Base-by-base conservation (phyloP, 1,139 yeast genomes). In the Debaryomycetaceae sp. region DNA sequence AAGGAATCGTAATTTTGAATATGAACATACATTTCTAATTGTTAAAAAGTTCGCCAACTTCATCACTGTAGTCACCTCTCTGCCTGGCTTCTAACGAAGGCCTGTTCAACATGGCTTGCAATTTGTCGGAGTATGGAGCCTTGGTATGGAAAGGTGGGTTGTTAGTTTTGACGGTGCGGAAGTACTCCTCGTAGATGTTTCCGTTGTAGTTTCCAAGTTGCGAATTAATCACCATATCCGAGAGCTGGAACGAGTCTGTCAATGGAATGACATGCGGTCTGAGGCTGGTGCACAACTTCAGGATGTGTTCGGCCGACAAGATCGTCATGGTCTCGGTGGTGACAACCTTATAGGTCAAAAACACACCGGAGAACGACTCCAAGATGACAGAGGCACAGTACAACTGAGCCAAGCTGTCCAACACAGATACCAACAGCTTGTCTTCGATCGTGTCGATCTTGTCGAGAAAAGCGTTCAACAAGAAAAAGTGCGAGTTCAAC, bases 361-460 rank as follows among this genome's bases (percentile, higher is more conserved):
- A 90, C 44, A 81, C 76, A 48, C 93, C 87, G 35, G 90, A 77
- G 65, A 83, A 88, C 51, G 79, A 80, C 60, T 89, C 95, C 58
- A 72, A 66, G 52, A 89, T 78, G 51, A 86, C 78, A 58, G 86
- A 75, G 42, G 88, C 70, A 2, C 90, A 85, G 63, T 84, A 87
- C 50, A 87, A 66, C 55, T 57, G 60, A 40, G 66, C 70, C 58
- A 67, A 57, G 42, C 60, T 54, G 40, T 54, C 56, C 59, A 70
- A 64, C 50, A 59, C 61, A 42, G 69, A 66, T 33, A 54, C 56
- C 40, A 59, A 45, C 13, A 56, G 50, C 44, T 49, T 45, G 38
- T 57, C 55, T 42, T 61, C 60, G 45, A 57, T 52, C 13, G 56
- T 39, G 13, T 66, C 60, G 42, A 70, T 49, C 56, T 68, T 66